A percentile compares a stretch with the other conserved stretches of the same genome.
Evolutionary conservation across 2,329 filamentous ascomycete species (phyloP).

Genomic region (Ophidiomyces ophidiicola): DNA sequence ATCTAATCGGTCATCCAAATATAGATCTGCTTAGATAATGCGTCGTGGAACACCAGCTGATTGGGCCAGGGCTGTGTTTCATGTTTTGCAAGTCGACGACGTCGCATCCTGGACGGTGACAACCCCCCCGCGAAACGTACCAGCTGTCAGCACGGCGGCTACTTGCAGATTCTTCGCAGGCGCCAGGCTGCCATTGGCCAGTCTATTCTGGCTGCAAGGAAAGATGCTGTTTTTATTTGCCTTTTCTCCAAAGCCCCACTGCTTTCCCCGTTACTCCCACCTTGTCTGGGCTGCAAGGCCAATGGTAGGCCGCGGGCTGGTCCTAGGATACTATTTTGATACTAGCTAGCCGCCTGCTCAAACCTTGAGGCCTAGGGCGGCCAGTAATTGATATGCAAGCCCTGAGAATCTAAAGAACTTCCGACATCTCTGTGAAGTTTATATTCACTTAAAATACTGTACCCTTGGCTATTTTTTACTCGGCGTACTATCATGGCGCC

Average conservation of each 20-base stretch:
- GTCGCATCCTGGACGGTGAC: not conserved
- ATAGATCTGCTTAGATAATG: not conserved
- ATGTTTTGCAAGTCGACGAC: not conserved
- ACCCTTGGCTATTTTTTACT: not conserved
- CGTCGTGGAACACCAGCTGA: not conserved
- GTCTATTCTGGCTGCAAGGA: no score
- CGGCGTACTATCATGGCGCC: not conserved
- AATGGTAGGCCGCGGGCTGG: not conserved
- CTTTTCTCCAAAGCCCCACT: not conserved
- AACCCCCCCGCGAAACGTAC: not conserved
- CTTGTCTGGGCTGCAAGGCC: not conserved
- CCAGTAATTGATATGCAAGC: conserved; percentile 3
- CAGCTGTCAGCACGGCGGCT: not conserved
- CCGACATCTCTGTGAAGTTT: conserved; percentile 1
- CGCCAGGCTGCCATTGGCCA: no score
- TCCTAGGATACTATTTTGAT: conserved; percentile 5
- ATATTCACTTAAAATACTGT: conserved; percentile 1
- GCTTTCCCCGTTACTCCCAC: conserved; percentile 1
- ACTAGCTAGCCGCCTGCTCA: conserved; percentile 42
- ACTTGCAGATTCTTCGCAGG: no score
- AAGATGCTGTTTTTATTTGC: no score
- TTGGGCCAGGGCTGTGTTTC: conserved; percentile 1
- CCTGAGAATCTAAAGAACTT: not conserved
- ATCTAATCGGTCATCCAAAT: no score
- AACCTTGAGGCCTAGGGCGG: conserved; percentile 44